Evolutionary conservation across 257 asterid species (phyloP), one percentile per base, ranked within the genome.

Genomic region (Cordia subcordata): DNA sequence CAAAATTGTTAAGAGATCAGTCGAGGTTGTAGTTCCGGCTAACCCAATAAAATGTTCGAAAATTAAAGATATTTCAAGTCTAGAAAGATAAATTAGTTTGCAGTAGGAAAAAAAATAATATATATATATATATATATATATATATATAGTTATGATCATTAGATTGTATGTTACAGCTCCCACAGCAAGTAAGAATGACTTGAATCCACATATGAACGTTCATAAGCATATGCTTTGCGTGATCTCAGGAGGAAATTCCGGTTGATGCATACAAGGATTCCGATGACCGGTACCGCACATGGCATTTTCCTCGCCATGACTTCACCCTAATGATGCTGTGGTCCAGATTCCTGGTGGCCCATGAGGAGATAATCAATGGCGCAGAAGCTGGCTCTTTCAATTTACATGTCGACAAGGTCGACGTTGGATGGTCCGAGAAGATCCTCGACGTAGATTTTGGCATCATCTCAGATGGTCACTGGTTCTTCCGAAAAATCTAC

Each of bases 291-390:
- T 55, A 53, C 69, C n/a, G 69, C 23, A 65, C 64, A 20, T 82
- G 85, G 89, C 66, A 68, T 35, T 82, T 76, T 54, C 61, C 70
- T 1, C 27, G 60, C 1, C 77, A 77, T 15, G 63, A 76, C 37
- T 79, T 79, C 76, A 79, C 75, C 0, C 59, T 82, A 5, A 59
- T 54, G 72, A 71, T 55, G 11, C 17, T 77, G 16, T 72, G 86
- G 81, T 77, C 90, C 5, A 73, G 63, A 32, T 82, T 79, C 68
- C 78, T 82, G 1, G 82, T 83, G 32, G 70, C 82, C 46, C 21
- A 67, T 1, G 77, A 72, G 65, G 59, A 62, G 37, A 10, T 61
- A 1, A 19, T 74, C 64, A 77, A 82, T 32, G 89, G 82, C 19
- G 61, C 86, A 49, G 10, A 65, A 57, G 63, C 75, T 21, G 82